These are phyloP conservation scores for Triglochin maritima DNA, from an alignment of 106 monocot genomes.

Conservation along the genomic window DNA sequence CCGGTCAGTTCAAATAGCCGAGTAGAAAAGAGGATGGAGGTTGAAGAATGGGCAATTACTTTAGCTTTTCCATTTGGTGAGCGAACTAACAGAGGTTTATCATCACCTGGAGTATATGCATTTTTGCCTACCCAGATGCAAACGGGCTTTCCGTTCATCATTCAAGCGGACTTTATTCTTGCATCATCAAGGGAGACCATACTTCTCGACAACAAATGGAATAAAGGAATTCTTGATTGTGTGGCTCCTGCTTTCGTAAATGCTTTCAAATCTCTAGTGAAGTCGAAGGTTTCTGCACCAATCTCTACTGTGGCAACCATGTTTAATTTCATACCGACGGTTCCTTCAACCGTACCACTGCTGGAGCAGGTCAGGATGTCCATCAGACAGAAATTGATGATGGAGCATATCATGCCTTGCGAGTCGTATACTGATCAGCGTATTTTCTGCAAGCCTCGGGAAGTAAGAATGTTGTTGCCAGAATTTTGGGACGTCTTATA, in stretches of 20 bases:
- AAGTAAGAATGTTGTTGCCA: background rate
- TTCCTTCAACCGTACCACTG: background rate
- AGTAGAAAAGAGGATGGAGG: conserved; percentile 35
- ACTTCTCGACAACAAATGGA: conserved; percentile 40
- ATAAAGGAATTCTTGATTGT: conserved; percentile 42
- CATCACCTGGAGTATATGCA: conserved; percentile 28
- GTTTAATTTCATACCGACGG: conserved; percentile 1
- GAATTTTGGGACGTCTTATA: conserved; percentile 4
- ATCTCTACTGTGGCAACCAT: background rate
- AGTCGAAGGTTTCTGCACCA: background rate
- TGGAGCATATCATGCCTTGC: background rate
- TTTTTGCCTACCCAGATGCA: conserved; percentile 56
- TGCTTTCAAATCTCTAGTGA: conserved; percentile 17
- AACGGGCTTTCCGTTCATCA: conserved; percentile 22
- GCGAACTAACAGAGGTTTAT: conserved; percentile 23
- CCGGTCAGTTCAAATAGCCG: conserved; percentile 31
- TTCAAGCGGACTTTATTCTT: conserved; percentile 56
- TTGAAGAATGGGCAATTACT: conserved; percentile 39
- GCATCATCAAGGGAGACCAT: conserved; percentile 46
- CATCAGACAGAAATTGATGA: background rate
- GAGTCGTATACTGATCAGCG: conserved; percentile 3
- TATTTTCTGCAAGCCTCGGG: conserved; percentile 5
- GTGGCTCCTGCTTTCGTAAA: conserved; percentile 37
- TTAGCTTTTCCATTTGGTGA: conserved; percentile 35
- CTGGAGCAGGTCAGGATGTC: background rate